Percentiles rank a stretch among this genome's conserved stretches.
Evolutionary conservation across 1,284 basidiomycete species (phyloP).

Genomic region (Papiliotrema flavescens): DNA sequence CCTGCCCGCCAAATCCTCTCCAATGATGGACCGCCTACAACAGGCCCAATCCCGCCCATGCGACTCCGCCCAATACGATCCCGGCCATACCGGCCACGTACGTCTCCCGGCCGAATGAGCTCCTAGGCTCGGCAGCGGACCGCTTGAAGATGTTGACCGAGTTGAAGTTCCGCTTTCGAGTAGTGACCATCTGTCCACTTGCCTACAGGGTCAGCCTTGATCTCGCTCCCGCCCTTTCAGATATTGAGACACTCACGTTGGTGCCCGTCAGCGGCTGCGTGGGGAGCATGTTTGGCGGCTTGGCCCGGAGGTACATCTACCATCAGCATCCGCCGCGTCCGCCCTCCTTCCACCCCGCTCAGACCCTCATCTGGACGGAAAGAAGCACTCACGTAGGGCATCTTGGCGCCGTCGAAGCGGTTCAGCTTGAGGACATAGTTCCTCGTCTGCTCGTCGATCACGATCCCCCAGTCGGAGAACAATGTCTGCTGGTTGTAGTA

Average conservation of each 20-base stretch:
- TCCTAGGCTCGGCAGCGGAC: conserved; percentile 19
- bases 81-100: conserved; percentile 2
- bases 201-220: conserved; percentile 12
- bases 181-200: conserved; percentile 26
- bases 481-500: conserved; percentile 60
- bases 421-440: conserved; percentile 43
- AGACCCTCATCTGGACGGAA: background rate
- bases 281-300: conserved; percentile 51
- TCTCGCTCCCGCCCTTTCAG: too few relatives aligned
- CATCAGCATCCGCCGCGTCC: too few relatives aligned
- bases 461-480: conserved; percentile 47
- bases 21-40: conserved; percentile 4
- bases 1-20: background rate
- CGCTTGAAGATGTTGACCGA: conserved; percentile 25
- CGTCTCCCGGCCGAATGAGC: conserved; percentile 3
- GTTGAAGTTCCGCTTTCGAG: conserved; percentile 28
- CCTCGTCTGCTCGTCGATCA: conserved; percentile 33
- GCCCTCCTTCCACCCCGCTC: too few relatives aligned
- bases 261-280: conserved; percentile 46
- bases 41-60: conserved; percentile 5
- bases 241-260: conserved; percentile 31
- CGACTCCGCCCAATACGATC: conserved; percentile 5
- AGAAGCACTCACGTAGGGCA: conserved; percentile 40
- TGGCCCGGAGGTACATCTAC: conserved; percentile 42
- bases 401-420: conserved; percentile 45